These are phyloP conservation scores for Mycena indigotica DNA, from an alignment of 768 basidiomycete species.

Conservation along the genomic window DNA sequence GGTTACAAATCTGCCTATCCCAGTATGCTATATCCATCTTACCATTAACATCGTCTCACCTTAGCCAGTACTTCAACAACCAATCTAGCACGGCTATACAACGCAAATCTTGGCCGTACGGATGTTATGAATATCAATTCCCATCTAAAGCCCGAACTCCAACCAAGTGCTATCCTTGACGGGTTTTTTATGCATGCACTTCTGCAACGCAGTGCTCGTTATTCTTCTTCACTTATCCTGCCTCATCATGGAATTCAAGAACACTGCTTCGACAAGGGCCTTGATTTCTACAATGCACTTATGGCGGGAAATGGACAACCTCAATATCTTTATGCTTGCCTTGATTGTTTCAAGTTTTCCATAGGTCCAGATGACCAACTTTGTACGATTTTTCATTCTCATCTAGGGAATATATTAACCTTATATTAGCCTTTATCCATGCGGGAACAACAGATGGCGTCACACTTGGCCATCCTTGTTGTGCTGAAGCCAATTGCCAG, in stretches of 20 bases:
- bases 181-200: not conserved
- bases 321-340: not conserved
- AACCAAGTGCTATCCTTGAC: not conserved
- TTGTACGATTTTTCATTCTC: not conserved
- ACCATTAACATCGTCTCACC: not conserved
- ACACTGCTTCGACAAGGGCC: not conserved
- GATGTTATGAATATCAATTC: not conserved
- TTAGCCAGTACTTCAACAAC: not conserved
- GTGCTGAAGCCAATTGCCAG: constrained; percentile 35
- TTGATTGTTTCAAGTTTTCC: not conserved
- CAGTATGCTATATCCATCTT: not conserved
- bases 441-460: too few species aligned
- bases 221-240: not conserved
- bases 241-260: not conserved
- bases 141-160: not conserved
- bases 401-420: not conserved
- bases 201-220: not conserved
- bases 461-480: too few species aligned
- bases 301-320: not conserved
- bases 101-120: not conserved
- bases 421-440: not conserved
- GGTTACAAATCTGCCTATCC: not conserved
- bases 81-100: not conserved
- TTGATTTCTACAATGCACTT: not conserved
- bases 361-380: not conserved